Evolutionary conservation across 1,284 basidiomycete genomes (phyloP).

Genomic region (Gomphus bonarii): DNA sequence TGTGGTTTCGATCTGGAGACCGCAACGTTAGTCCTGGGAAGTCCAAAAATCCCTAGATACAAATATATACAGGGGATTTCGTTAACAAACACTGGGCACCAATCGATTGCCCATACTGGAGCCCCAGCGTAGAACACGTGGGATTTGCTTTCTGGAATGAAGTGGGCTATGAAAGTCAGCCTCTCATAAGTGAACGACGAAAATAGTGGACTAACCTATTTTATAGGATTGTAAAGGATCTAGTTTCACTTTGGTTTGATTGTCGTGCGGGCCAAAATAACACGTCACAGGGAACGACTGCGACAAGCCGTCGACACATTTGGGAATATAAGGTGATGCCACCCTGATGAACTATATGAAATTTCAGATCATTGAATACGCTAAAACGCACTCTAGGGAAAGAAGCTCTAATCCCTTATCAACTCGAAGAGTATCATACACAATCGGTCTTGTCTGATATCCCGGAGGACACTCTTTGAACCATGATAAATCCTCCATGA

Average conservation of each 20-base stretch:
- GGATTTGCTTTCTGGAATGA: conserved; percentile 39
- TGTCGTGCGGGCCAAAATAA: conserved; percentile 47
- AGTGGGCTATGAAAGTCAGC: conserved; percentile 19
- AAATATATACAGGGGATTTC: conserved; percentile 43
- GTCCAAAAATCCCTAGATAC: not conserved
- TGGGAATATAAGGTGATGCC: conserved; percentile 47
- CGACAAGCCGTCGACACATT: conserved; percentile 36
- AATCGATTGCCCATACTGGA: conserved; percentile 80
- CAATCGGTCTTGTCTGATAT: conserved; percentile 38
- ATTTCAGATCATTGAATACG: not conserved
- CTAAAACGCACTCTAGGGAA: conserved; percentile 34
- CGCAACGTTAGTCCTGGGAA: not conserved
- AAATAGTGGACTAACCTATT: conserved; percentile 37
- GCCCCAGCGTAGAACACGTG: conserved; percentile 76
- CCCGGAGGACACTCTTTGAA: conserved; percentile 48
- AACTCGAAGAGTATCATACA: conserved; percentile 36
- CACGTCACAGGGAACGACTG: conserved; percentile 47
- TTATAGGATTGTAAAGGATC: conserved; percentile 42
- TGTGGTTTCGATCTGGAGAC: conserved; percentile 37
- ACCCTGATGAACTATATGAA: conserved; percentile 28
- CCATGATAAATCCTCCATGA: conserved; percentile 66
- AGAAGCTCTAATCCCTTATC: conserved; percentile 36
- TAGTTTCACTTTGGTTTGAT: conserved; percentile 40
- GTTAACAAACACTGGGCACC: conserved; percentile 71
- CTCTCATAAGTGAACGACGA: not conserved